Percentiles rank a stretch among this genome's conserved stretches.
Evolutionary conservation across 345 rosid species (phyloP).

Genomic region (Sisymbrium irio): DNA sequence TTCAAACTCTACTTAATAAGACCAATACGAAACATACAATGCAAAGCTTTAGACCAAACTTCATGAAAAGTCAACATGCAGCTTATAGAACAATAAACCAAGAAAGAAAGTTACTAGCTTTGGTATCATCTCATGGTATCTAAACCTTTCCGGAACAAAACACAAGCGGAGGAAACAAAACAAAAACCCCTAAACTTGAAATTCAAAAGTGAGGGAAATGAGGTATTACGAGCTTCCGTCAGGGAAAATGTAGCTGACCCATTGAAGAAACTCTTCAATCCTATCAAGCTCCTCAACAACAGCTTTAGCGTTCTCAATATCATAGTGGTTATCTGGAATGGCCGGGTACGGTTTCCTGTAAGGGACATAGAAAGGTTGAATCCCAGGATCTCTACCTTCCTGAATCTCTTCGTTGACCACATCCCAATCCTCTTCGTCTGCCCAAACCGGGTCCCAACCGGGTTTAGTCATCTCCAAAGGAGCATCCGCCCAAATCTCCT

Average conservation of each 20-base stretch:
- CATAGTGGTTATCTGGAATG: slow-evolving; percentile 61
- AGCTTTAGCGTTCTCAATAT: slow-evolving; percentile 58
- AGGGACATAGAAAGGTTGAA: slow-evolving; percentile 83
- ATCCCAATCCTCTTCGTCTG: slow-evolving; percentile 76
- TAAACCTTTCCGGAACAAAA: no score
- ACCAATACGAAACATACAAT: background rate
- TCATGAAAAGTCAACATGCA: background rate
- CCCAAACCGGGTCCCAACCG: slow-evolving; percentile 95
- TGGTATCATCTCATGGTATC: background rate
- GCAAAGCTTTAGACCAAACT: background rate
- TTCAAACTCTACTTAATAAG: background rate
- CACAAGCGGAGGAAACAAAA: no score
- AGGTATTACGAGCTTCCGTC: slow-evolving; percentile 79
- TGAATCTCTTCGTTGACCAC: slow-evolving; percentile 48
- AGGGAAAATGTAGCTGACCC: slow-evolving; percentile 94
- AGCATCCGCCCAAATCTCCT: slow-evolving; percentile 82
- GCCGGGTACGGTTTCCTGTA: slow-evolving; percentile 80
- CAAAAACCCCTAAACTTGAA: background rate
- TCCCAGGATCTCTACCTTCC: slow-evolving; percentile 63
- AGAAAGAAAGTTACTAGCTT: slow-evolving; percentile 12
- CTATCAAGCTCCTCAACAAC: slow-evolving; percentile 89
- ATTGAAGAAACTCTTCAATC: slow-evolving; percentile 81
- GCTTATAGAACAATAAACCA: slow-evolving; percentile 1
- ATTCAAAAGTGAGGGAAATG: background rate
- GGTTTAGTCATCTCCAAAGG: slow-evolving; percentile 58